Conservation (phyloP, 2,329 filamentous ascomycete genomes). For the Trichoderma endophyticum region DNA sequence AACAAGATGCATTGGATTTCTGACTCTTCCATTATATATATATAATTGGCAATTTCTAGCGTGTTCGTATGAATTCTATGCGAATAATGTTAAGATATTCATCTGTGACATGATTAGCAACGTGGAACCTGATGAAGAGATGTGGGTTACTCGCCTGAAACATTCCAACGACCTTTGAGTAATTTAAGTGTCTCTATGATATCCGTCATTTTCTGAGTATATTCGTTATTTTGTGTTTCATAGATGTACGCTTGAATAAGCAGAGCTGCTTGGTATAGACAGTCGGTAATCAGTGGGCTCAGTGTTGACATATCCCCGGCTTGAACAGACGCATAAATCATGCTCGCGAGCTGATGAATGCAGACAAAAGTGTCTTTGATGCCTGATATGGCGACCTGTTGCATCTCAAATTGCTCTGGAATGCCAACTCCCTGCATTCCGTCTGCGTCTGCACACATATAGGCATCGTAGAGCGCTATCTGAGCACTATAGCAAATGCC, state of each 20-base stretch:
- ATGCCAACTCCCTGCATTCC: neutral
- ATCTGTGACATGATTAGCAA: neutral
- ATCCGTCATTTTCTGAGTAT: neutral
- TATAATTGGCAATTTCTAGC: neutral
- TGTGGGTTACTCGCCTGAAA: neutral
- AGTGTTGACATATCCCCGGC: neutral
- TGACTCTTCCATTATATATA: too few species aligned
- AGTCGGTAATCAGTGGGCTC: neutral
- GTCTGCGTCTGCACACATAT: neutral
- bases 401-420: neutral
- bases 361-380: neutral
- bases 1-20: too few species aligned
- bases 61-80: neutral
- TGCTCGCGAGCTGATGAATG: neutral
- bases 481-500: neutral
- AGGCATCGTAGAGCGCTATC: neutral
- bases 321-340: neutral
- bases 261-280: neutral
- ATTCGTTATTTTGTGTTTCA: neutral
- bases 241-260: neutral
- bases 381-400: neutral
- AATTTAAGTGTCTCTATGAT: neutral
- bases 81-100: neutral
- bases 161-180: neutral
- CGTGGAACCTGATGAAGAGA: neutral